Conservation (phyloP, 2,329 filamentous ascomycete genomes). For the Capronia coronata region DNA sequence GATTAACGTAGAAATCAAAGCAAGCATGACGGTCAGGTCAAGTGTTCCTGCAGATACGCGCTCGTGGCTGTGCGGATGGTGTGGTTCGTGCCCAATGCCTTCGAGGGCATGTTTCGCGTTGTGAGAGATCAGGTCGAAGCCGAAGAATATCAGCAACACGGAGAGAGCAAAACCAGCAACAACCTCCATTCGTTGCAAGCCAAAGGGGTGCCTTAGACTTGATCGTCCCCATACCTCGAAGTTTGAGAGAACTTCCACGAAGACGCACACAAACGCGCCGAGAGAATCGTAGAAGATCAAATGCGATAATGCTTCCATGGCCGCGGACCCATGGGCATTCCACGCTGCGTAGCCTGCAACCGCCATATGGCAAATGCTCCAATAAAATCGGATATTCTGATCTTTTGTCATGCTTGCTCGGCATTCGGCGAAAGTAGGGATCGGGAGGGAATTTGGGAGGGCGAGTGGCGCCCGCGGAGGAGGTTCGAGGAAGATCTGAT, state of each 20-base stretch:
- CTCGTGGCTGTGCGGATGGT: constrained; percentile 62
- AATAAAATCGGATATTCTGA: constrained; percentile 74
- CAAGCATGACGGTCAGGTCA: constrained; percentile 72
- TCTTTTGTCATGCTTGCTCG: constrained; percentile 83
- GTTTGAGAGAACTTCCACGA: constrained; percentile 87
- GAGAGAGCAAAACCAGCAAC: constrained; percentile 94
- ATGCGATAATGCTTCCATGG: constrained; percentile 86
- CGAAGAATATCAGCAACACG: constrained; percentile 93
- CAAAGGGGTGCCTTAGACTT: constrained; percentile 89
- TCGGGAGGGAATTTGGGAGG: constrained; percentile 82
- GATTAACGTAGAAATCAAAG: constrained; percentile 73
- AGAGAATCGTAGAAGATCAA: constrained; percentile 93
- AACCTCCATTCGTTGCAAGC: constrained; percentile 83
- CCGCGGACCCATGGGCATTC: constrained; percentile 75
- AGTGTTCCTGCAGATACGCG: constrained; percentile 67
- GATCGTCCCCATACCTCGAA: constrained; percentile 97
- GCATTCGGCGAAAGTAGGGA: constrained; percentile 82
- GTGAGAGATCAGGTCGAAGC: constrained; percentile 89
- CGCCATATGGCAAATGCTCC: constrained; percentile 82
- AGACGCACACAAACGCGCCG: constrained; percentile 82
- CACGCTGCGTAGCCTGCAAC: constrained; percentile 81
- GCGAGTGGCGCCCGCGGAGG: constrained; percentile 77
- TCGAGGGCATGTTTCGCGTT: constrained; percentile 91
- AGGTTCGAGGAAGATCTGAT: constrained; percentile 94
- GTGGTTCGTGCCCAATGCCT: constrained; percentile 61